Percentiles rank a stretch among this genome's conserved stretches.
Conservation (phyloP, 2,329 filamentous ascomycete genomes). For the Chrysoporthe deuterocubensis region DNA sequence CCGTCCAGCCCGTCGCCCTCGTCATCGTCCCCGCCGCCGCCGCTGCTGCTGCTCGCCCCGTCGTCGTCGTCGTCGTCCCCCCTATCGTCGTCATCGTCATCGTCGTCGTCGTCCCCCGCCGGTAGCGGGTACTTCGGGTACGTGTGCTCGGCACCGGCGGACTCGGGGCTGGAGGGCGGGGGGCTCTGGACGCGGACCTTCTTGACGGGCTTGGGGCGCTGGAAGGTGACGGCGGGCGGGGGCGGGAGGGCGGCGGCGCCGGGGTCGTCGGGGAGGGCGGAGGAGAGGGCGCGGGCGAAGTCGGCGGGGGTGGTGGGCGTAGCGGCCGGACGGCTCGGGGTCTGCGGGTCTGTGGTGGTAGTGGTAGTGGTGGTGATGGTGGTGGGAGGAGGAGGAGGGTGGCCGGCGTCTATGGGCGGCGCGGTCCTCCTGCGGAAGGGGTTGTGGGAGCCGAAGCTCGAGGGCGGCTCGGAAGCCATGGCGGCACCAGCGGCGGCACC, state of each 20-base stretch:
- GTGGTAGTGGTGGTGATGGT: conserved; percentile 16
- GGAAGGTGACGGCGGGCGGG: conserved; percentile 41
- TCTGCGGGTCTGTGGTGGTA: conserved; percentile 25
- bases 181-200: conserved; percentile 71
- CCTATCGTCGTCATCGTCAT: conserved; percentile 35
- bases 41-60: conserved; percentile 37
- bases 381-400: conserved; percentile 24
- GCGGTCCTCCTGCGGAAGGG: conserved; percentile 54
- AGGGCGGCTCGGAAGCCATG: conserved; percentile 39
- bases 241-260: conserved; percentile 33
- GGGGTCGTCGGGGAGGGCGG: conserved; percentile 5
- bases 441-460: conserved; percentile 50
- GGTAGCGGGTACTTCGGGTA: conserved; percentile 37
- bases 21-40: not conserved
- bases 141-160: conserved; percentile 42
- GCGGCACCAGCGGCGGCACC: conserved; percentile 18
- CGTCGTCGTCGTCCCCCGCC: conserved; percentile 36
- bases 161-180: conserved; percentile 63
- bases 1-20: conserved; percentile 32
- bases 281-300: conserved; percentile 27
- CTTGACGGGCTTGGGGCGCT: conserved; percentile 61
- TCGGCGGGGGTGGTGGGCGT: conserved; percentile 28
- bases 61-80: conserved; percentile 30
- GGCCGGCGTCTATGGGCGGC: conserved; percentile 13
- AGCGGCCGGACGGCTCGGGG: not conserved